Base-by-base conservation (phyloP, 805 yeast genomes). In the Barnettozyma pratensis region DNA sequence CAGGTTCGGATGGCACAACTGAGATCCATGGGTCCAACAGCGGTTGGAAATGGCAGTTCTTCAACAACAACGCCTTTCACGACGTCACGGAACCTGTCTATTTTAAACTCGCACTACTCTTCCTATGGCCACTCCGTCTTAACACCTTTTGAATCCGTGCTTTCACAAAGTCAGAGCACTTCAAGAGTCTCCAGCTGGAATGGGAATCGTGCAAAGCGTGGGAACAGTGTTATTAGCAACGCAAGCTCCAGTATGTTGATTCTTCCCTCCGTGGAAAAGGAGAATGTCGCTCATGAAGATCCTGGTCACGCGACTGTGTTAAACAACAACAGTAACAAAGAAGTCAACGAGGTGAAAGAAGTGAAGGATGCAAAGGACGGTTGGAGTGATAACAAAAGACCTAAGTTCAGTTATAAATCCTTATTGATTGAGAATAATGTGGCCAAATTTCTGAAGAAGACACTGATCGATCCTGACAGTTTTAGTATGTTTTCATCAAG, bases 71-170 rank as follows among this genome's bases (percentile, higher is more conserved):
- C 53, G 14, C 49, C 51, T 31, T 44, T 32, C 53, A 30, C 44
- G 10, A 38, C 39, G 28, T 26, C 52, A 28, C 41, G 41, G 36
- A 53, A 48, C 45, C 62, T 70, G 37, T 61, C 65, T 51, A 65
- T 70, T 11, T 68, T 68, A 43, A 65, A 66, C 52, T 55, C 61
- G 34, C 63, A 68, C 54, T 70, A 70, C 51, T 62, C 65, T 19
- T 62, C 66, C 28, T 70, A 70, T 48, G 74, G 74, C 6, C 65
- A 66, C 6, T 69, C 73, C 1, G 65, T 69, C 4, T 32, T 47
- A 39, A 25, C 47, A 10, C 45, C 44, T 7, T 28, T 36, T 9
- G 19, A 26, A 19, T 41, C 38, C n/a, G 31, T 34, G n/a, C 9
- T 27, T 26, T 19, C 44, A 32, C 44, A 41, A 14, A 25, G 30